A percentile compares a stretch with the other conserved stretches of the same genome.
Evolutionary conservation across 2,329 filamentous ascomycete species (phyloP).

Genomic region (Penicillium freii): DNA sequence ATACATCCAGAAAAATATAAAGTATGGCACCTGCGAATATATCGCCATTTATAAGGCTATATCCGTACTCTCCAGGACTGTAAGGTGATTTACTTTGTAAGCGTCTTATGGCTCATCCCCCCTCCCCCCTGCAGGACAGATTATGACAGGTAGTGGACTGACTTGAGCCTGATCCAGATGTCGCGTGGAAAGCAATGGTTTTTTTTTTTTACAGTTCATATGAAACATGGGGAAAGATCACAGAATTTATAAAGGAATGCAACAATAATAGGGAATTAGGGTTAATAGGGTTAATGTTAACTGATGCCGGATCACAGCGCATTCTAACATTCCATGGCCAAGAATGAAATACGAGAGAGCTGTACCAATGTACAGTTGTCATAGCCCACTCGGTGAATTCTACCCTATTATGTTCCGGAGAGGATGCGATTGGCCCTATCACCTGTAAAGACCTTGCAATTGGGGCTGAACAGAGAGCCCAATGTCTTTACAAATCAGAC

Average conservation of each 20-base stretch:
- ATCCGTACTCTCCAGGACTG: not conserved
- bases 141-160: not conserved
- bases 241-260: not conserved
- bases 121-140: not conserved
- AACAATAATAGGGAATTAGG: not conserved
- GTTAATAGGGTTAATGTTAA: not conserved
- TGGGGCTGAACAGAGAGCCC: slow-evolving; percentile 10
- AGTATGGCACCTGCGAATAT: not conserved
- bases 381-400: slow-evolving; percentile 8
- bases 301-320: not conserved
- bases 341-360: slow-evolving; percentile 7
- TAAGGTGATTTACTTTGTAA: slow-evolving; percentile 1
- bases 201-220: not conserved
- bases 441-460: slow-evolving; percentile 12
- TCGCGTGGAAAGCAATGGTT: not conserved
- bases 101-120: not conserved
- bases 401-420: slow-evolving; percentile 16
- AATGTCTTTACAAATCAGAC: not conserved
- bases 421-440: slow-evolving; percentile 15
- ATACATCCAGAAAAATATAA: not conserved
- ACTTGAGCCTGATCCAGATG: not conserved
- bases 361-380: slow-evolving; percentile 1
- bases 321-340: slow-evolving; percentile 5
- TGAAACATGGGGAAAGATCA: not conserved
- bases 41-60: not conserved